These are phyloP conservation scores for Amanita exitialis DNA, from an alignment of 768 basidiomycete genomes.

Conservation along the genomic window DNA sequence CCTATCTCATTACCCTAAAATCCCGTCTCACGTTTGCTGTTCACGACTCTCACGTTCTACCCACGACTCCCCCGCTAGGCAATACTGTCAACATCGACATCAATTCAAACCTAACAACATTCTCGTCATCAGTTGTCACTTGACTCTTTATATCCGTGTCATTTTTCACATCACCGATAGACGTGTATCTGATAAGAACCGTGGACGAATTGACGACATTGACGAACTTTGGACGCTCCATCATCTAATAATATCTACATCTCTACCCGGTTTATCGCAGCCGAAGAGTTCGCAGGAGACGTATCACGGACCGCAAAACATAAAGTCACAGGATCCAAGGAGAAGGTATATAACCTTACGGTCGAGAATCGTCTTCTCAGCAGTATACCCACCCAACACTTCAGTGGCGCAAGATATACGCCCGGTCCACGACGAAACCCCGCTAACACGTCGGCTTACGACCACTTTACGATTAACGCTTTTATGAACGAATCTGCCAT, in stretches of 20 bases:
- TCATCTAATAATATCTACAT: not conserved
- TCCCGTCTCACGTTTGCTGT: not conserved
- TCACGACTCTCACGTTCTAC: not conserved
- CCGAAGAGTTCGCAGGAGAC: conserved; percentile 1
- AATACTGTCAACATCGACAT: not conserved
- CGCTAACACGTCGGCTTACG: not conserved
- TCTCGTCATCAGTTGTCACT: not conserved
- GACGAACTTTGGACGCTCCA: not conserved
- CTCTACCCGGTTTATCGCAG: not conserved
- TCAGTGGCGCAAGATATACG: not conserved
- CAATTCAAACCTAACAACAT: not conserved
- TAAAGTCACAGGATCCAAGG: not conserved
- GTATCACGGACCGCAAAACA: not conserved
- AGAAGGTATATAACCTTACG: not conserved
- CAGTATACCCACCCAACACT: not conserved
- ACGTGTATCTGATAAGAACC: not conserved
- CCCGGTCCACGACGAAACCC: not conserved
- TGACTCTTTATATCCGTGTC: not conserved
- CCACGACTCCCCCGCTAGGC: not conserved
- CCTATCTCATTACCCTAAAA: not conserved
- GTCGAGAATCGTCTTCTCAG: not conserved
- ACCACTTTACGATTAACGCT: not conserved
- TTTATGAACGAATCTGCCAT: not conserved
- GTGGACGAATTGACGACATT: conserved; percentile 1
- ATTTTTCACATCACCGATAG: not conserved